phyloP scores from a whole-genome alignment of 192 early-diverging fungal species.

The Gonapodya sp. region DNA sequence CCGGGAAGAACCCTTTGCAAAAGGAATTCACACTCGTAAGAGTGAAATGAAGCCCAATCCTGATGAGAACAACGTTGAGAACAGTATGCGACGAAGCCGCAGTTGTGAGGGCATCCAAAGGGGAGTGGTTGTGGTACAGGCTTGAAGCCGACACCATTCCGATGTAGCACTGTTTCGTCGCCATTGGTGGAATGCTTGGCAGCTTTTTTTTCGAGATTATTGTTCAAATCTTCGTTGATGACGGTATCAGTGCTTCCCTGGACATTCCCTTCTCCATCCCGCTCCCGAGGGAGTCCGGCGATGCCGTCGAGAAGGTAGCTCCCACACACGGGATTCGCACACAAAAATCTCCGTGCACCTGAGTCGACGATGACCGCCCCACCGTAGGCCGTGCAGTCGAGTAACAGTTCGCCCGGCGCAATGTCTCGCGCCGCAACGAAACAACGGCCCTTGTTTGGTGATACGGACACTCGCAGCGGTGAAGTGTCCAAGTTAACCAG shows the following conservation, averaged over 20 bases:
- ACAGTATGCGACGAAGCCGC: background rate
- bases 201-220: no score
- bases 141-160: background rate
- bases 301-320: background rate
- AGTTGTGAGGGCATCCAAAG: background rate
- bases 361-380: background rate
- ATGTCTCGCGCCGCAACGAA: background rate
- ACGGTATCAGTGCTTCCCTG: no score
- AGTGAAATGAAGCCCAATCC: background rate
- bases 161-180: no score
- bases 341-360: background rate
- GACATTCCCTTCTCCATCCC: no score
- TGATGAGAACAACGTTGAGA: background rate
- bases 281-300: no score
- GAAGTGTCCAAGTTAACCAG: no score
- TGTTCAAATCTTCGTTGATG: no score
- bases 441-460: background rate
- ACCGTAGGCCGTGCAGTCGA: background rate
- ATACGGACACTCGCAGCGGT: background rate
- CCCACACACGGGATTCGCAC: background rate
- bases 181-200: no score
- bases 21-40: background rate
- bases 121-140: background rate
- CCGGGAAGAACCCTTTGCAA: background rate
- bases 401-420: background rate